phyloP scores from a whole-genome alignment of 2,329 filamentous ascomycete species.

The Malbranchea cinnamomea region DNA sequence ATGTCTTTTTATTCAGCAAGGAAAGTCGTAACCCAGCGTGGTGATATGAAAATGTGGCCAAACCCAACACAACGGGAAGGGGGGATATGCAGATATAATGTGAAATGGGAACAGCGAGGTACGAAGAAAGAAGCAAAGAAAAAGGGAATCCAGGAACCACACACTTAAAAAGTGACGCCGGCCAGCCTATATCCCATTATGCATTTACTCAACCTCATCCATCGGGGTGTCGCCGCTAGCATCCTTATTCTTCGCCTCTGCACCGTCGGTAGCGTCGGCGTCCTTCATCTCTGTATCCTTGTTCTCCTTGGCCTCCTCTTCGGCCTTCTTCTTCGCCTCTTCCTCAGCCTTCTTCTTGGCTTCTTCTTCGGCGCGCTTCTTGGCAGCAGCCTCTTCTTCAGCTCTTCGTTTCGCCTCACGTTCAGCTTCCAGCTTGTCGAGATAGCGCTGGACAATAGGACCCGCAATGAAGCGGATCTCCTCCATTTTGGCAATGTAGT shows the following conservation, averaged over 20 bases:
- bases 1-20: too few relatives aligned
- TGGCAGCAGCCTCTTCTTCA: conserved; percentile 50
- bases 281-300: conserved; percentile 46
- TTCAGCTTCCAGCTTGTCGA: conserved; percentile 84
- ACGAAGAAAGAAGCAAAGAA: conserved; percentile 1
- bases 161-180: too few relatives aligned
- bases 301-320: conserved; percentile 29
- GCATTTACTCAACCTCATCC: conserved; percentile 10
- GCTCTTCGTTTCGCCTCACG: conserved; percentile 54
- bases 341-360: conserved; percentile 67
- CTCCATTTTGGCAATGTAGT: conserved; percentile 90
- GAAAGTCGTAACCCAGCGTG: too few relatives aligned
- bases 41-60: too few relatives aligned
- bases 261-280: conserved; percentile 28
- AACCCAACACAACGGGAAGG: too few relatives aligned
- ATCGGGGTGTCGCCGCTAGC: conserved; percentile 5
- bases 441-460: conserved; percentile 84
- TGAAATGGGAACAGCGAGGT: not conserved
- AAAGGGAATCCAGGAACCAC: conserved; percentile 1
- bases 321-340: conserved; percentile 36
- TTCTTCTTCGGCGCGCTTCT: conserved; percentile 51
- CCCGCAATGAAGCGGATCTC: conserved; percentile 85
- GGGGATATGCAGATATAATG: not conserved
- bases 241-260: too few relatives aligned
- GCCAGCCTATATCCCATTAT: conserved; percentile 3